Conservation (phyloP, 805 yeast species). For the Deakozyma indianensis region DNA sequence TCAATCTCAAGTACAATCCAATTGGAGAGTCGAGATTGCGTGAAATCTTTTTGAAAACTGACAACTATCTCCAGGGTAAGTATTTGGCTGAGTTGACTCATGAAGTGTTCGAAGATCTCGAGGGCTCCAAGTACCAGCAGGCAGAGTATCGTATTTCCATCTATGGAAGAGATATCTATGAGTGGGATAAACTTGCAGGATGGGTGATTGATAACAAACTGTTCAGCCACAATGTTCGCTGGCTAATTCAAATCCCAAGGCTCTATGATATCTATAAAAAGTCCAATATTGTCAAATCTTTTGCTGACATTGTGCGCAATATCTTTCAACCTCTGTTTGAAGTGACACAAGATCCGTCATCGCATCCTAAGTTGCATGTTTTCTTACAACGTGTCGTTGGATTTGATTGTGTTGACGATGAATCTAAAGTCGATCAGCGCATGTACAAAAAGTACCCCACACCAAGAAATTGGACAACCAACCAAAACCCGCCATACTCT, state of each 20-base stretch:
- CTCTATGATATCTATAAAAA: conserved; percentile 79
- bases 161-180: conserved; percentile 78
- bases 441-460: conserved; percentile 70
- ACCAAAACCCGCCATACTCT: conserved; percentile 91
- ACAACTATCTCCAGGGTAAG: conserved; percentile 75
- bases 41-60: conserved; percentile 91
- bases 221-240: conserved; percentile 85
- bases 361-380: conserved; percentile 82
- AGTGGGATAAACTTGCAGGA: conserved; percentile 89
- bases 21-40: conserved; percentile 95
- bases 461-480: conserved; percentile 69
- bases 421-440: conserved; percentile 78
- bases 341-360: conserved; percentile 69
- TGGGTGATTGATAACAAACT: conserved; percentile 93
- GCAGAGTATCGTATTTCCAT: conserved; percentile 91
- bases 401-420: conserved; percentile 97
- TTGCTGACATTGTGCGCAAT: conserved; percentile 66
- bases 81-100: conserved; percentile 88
- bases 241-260: conserved; percentile 94
- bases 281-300: conserved; percentile 51
- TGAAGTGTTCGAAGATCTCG: conserved; percentile 89
- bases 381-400: conserved; percentile 92
- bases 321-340: conserved; percentile 81
- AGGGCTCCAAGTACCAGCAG: conserved; percentile 92
- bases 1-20: conserved; percentile 93